Base-by-base conservation (phyloP, 2,329 filamentous ascomycete species). In the Fusarium denticulatum region DNA sequence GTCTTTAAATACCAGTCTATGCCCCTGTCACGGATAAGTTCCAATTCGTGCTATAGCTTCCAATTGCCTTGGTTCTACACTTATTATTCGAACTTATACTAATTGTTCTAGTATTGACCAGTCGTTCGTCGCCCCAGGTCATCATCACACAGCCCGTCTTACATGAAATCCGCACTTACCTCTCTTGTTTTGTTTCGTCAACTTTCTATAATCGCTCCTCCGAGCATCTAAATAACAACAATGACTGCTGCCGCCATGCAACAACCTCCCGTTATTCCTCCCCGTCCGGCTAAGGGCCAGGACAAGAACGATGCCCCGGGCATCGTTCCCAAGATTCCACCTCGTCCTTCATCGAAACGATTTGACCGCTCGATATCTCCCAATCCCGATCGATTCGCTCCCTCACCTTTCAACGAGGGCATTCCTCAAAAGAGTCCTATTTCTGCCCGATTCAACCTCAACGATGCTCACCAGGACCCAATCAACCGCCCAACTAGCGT, bases 361-460 rank as follows among this genome's bases (percentile, higher is more conserved):
- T 80, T 90, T 76, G 91, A 94, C 74, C 93, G 94, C 82, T 94
- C 94, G 36, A 81, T 91, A 71, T 97, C 94, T 62, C 94, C 94
- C 47, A 89, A 90, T 76, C 90, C 92, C 76, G 92, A 94, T 77
- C 91, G 92, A 77, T 97, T 93, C 81, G 93, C 94, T 40, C 94
- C 90, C 57, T 97, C 95, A 59, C 96, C 96, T 14, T 86, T 98
- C 78, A 96, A 96, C 81, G 93, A 94, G 78, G 88, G 85, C 64
- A 89, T 92, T 67, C 82, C 85, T 57, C 74, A 83, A 71, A 85
- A 88, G 82, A 84, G 84, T 76, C 80, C 81, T 75, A 83, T 80
- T 72, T 76, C 81, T 67, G 80, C 76, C 59, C 77, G 76, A 46
- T 78, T 81, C 56, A 80, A 80, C 78, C 83, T 76, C 72, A 83